Base-by-base conservation (phyloP, 1,284 basidiomycete genomes). In the Tylopilus orsonianus region DNA sequence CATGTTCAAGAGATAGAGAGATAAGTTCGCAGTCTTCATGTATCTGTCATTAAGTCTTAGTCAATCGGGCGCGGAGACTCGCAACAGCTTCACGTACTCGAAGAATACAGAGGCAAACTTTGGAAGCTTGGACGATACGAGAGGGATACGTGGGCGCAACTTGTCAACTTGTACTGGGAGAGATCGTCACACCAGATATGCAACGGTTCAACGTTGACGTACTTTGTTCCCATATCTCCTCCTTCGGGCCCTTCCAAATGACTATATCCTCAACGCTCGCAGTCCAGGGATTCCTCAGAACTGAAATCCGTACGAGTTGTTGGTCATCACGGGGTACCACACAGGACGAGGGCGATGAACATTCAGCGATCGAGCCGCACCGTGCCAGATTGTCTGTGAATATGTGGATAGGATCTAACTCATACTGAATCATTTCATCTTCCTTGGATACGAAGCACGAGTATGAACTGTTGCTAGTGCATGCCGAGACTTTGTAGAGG, bases 141-240 rank as follows among this genome's bases (percentile, higher is more conserved):
- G 58, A 16, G 54, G 37, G 19, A 70, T 66, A 1, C 78, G 70
- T 1, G 85, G 75, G 0, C 71, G 62, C 48, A 78, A 71, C 18
- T 55, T 69, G 10, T 77, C 72, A 2, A 86, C 74, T 39, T 70
- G 66, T n/a, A 89, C 87, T 89, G 46, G 10, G 22, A 27, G 30
- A 22, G 30, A 27, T 36, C 18, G 14, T 18, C 13, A 43, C 26
- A 26, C 22, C 2, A 16, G 2, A 19, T 32, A 18, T 32, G 2
- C 13, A 12, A 44, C 5, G 2, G 5, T 9, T 26, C 6, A 18
- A n/a, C 0, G 36, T 22, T 20, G n/a, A 23, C 73, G n/a, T 38
- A 86, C 87, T 79, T 75, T 88, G 79, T 41, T 86, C 79, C 67
- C 74, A 78, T 1, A 90, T 71, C 62, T 90, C 86, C n/a, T 58